Evolutionary conservation across 257 asterid species (phyloP).

Genomic region (Misopates orontium): DNA sequence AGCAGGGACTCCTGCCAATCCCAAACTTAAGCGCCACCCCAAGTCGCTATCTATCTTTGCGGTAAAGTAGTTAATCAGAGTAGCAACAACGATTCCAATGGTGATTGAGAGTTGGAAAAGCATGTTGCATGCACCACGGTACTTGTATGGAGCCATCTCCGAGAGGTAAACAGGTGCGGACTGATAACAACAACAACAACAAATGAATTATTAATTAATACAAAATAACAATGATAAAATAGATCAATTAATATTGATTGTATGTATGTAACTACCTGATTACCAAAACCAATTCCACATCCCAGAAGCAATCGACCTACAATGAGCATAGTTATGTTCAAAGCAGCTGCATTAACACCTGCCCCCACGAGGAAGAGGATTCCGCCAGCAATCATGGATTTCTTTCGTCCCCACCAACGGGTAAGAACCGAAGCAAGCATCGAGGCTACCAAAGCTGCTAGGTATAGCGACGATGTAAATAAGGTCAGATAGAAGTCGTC

Average conservation of each 20-base stretch:
- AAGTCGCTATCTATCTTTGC: not conserved
- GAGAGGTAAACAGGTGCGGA: slow-evolving; percentile 44
- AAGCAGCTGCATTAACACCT: slow-evolving; percentile 21
- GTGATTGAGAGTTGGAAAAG: slow-evolving; percentile 47
- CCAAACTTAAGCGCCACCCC: slow-evolving; percentile 1
- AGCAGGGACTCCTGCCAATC: slow-evolving; percentile 36
- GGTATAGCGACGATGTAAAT: slow-evolving; percentile 39
- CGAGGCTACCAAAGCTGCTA: slow-evolving; percentile 37
- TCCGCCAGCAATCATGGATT: slow-evolving; percentile 35
- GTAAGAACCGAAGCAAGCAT: slow-evolving; percentile 14
- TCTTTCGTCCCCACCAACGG: slow-evolving; percentile 18
- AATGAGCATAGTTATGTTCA: slow-evolving; percentile 27
- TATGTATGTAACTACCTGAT: too few relatives aligned
- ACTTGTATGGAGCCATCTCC: slow-evolving; percentile 53
- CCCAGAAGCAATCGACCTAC: slow-evolving; percentile 36
- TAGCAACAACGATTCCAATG: slow-evolving; percentile 40
- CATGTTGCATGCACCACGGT: slow-evolving; percentile 50
- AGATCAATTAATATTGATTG: too few relatives aligned
- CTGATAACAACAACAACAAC: slow-evolving; percentile 6
- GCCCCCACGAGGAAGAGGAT: slow-evolving; percentile 33
- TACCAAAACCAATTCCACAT: slow-evolving; percentile 42
- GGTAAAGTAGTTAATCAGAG: slow-evolving; percentile 31
- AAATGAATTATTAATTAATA: not conserved
- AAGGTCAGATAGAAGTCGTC: slow-evolving; percentile 14
- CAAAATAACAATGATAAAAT: too few relatives aligned